These are phyloP conservation scores for Gigaspora rosea DNA, from an alignment of 192 early-diverging fungal genomes.

Conservation along the genomic window DNA sequence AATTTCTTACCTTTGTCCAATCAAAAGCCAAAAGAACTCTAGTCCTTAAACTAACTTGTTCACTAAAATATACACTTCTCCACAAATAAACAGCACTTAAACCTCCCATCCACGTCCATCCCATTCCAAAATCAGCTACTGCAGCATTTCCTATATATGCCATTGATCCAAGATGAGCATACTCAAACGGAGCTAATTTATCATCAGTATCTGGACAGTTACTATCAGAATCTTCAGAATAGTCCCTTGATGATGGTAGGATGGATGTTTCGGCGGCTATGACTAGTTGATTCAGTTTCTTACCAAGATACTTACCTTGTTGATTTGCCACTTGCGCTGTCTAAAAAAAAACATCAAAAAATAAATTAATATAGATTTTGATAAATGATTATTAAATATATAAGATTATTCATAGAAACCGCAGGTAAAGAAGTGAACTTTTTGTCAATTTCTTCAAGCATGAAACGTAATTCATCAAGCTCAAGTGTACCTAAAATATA, in stretches of 20 bases:
- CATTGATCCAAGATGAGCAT: constrained; percentile 65
- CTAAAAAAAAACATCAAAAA: constrained; percentile 33
- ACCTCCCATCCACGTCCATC: constrained; percentile 52
- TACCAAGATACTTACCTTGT: constrained; percentile 54
- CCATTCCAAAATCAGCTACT: constrained; percentile 52
- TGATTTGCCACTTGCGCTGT: constrained; percentile 62
- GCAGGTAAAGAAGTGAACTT: constrained; percentile 54
- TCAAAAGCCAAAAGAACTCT: constrained; percentile 42
- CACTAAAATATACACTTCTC: constrained; percentile 59
- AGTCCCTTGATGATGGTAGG: background rate
- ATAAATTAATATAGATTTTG: constrained; percentile 6
- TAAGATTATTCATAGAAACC: constrained; percentile 35
- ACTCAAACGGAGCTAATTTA: constrained; percentile 54
- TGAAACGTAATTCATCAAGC: constrained; percentile 48
- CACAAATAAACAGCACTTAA: constrained; percentile 58
- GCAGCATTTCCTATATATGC: constrained; percentile 69
- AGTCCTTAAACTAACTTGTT: constrained; percentile 51
- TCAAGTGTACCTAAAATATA: constrained; percentile 45
- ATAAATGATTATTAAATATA: background rate
- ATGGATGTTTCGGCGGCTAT: background rate
- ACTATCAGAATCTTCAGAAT: background rate
- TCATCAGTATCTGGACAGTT: constrained; percentile 16
- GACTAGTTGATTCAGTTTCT: constrained; percentile 45
- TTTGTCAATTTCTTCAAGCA: constrained; percentile 58
- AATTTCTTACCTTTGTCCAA: constrained; percentile 42